phyloP scores from a whole-genome alignment of 2,329 filamentous ascomycete genomes.

The Colletotrichum lentis region DNA sequence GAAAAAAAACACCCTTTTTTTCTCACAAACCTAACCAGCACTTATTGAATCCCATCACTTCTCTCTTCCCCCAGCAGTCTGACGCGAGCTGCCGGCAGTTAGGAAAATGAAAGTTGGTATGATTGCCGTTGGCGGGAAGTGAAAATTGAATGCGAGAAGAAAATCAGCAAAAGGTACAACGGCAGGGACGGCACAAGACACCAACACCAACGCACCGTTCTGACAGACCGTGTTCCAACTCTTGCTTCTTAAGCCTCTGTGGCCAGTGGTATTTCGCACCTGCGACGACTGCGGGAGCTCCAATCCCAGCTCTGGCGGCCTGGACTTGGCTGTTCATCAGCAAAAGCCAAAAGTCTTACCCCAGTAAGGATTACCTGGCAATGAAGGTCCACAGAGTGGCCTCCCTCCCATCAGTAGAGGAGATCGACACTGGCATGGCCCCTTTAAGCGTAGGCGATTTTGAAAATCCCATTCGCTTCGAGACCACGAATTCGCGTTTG shows the following conservation, averaged over 20 bases:
- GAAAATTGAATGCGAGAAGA: neutral
- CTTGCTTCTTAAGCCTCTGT: neutral
- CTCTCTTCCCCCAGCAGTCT: no score
- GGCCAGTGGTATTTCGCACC: neutral
- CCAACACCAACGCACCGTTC: neutral
- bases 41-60: no score
- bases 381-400: neutral
- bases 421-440: slow-evolving; percentile 18
- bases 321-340: no score
- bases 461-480: slow-evolving; percentile 23
- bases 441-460: slow-evolving; percentile 18
- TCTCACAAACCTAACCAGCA: no score
- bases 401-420: neutral
- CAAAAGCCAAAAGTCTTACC: neutral
- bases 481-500: slow-evolving; percentile 9
- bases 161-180: neutral
- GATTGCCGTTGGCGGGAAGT: neutral
- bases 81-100: neutral
- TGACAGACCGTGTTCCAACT: neutral
- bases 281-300: neutral
- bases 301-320: neutral
- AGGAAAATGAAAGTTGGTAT: neutral
- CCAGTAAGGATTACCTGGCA: neutral
- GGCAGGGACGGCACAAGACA: neutral
- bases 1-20: no score